Percentiles rank a stretch among this genome's conserved stretches.
phyloP scores from a whole-genome alignment of 441 rosid genomes.

The Eruca vesicaria region DNA sequence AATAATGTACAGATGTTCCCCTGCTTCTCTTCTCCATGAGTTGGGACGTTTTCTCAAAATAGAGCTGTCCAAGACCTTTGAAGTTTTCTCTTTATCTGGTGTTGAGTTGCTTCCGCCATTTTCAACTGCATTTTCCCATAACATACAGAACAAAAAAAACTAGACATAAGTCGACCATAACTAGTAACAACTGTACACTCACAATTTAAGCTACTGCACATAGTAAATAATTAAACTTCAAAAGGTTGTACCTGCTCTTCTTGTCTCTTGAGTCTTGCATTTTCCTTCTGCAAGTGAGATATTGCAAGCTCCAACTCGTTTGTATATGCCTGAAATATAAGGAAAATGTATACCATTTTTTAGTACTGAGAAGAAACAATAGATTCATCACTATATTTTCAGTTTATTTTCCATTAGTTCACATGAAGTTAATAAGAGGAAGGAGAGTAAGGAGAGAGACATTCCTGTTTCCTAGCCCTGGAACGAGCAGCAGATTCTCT shows the following conservation, averaged over 20 bases:
- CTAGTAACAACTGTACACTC: conserved; percentile 3
- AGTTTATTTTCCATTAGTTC: not conserved
- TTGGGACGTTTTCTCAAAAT: conserved; percentile 46
- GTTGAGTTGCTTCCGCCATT: conserved; percentile 45
- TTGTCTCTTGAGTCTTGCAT: conserved; percentile 54
- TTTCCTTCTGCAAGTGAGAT: conserved; percentile 47
- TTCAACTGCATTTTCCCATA: conserved; percentile 42
- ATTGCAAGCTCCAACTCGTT: conserved; percentile 58
- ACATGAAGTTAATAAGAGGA: not conserved
- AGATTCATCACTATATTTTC: not conserved
- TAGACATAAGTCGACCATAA: not conserved
- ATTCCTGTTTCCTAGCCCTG: conserved; percentile 73
- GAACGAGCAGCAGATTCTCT: conserved; percentile 86
- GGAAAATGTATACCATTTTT: not conserved
- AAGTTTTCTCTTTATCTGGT: conserved; percentile 46
- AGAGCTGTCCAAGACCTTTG: conserved; percentile 67
- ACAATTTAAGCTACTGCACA: not conserved
- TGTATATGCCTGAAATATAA: conserved; percentile 59
- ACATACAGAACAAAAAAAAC: not conserved
- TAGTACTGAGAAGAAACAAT: conserved; percentile 3
- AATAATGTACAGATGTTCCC: conserved; percentile 18
- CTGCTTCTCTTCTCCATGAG: not conserved
- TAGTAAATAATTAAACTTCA: not conserved
- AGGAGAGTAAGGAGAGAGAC: conserved; percentile 15
- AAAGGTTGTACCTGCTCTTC: conserved; percentile 45